phyloP scores from a whole-genome alignment of 768 basidiomycete species.

The Tremella fuciformis region DNA sequence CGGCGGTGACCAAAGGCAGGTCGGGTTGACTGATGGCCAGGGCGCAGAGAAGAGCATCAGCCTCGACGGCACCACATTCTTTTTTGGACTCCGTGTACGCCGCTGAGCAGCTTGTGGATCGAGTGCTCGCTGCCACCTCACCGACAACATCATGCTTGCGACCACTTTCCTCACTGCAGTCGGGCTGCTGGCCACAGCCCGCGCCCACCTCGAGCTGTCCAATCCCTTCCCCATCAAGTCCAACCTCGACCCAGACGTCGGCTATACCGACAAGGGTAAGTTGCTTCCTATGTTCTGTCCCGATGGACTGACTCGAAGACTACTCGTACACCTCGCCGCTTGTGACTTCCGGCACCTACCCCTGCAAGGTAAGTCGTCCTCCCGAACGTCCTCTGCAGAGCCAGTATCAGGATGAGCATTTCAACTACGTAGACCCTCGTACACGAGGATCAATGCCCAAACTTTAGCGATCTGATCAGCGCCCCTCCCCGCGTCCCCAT shows the following conservation, averaged over 20 bases:
- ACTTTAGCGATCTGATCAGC: no score
- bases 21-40: no score
- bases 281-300: not conserved
- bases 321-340: slow-evolving; percentile 51
- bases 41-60: no score
- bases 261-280: slow-evolving; percentile 7
- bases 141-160: no score
- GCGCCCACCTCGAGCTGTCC: slow-evolving; percentile 34
- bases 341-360: slow-evolving; percentile 46
- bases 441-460: no score
- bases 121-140: no score
- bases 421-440: slow-evolving; percentile 1
- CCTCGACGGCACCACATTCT: no score
- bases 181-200: slow-evolving; percentile 3
- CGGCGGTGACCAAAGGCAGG: no score
- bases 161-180: no score
- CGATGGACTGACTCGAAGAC: slow-evolving; percentile 38
- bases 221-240: slow-evolving; percentile 32
- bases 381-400: not conserved
- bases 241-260: slow-evolving; percentile 21
- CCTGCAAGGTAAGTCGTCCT: slow-evolving; percentile 49
- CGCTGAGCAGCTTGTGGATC: no score
- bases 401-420: not conserved
- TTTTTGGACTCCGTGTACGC: no score
- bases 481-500: no score